Base-by-base conservation (phyloP, 2,329 filamentous ascomycete genomes). In the Trichoderma arundinaceum region DNA sequence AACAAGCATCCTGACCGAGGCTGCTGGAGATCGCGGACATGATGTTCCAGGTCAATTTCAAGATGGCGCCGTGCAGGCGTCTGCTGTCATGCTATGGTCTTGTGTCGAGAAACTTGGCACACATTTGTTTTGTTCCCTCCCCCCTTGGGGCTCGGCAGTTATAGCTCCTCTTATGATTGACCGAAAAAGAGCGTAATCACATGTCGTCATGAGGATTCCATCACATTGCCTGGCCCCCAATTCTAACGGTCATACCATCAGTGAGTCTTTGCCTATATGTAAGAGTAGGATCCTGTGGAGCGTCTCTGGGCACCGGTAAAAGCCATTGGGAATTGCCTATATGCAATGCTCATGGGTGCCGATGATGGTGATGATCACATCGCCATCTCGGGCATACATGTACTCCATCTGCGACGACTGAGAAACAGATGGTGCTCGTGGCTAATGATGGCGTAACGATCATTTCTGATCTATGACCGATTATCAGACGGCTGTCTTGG, bases 21-120 rank as follows among this genome's bases (percentile, higher is more conserved):
- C 13, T 48, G 33, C 5, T 60, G 58, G 44, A 61, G 58, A 61
- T 52, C 43, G 9, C 28, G 33, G 53, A 33, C 35, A 7, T 6
- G 17, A 39, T 61, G 43, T 48, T 48, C 32, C 57, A 60, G 58
- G 58, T 17, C 46, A 61, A 61, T 43, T 43, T 60, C 46, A n/a
- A 60, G 33, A 39, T 33, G 58, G 17, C 13, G 35, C 9, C 15
- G 15, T 2, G 12, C 33, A 61, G 33, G 32, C 58, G 38, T 22
- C 35, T 7, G 38, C 51, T 32, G 46, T 41, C 35, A 10, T 61
- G 46, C 15, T 33, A 39, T 41, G 28, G 19, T 17, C 43, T 32
- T 38, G 38, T 56, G 12, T 44, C n/a, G 22, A 35, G 38, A n/a
- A 58, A 33, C 54, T n/a, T 46, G 17, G 41, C 4, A 33, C 54